phyloP scores from a whole-genome alignment of 208 protist species.

The Crithidia mellificae region DNA sequence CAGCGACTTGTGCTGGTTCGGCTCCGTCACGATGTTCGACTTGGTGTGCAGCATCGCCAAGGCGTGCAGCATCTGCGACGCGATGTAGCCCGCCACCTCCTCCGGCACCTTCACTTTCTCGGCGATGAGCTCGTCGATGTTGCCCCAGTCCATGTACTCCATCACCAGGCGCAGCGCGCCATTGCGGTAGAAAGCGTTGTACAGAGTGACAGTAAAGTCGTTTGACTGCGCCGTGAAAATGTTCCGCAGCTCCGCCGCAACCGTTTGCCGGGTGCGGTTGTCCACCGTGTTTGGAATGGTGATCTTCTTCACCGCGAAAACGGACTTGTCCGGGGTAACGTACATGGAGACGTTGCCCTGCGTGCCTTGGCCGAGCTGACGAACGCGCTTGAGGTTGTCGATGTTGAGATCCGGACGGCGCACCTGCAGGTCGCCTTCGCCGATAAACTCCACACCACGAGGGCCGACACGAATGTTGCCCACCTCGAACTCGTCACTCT shows the following conservation, averaged over 20 bases:
- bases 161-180: constrained; percentile 74
- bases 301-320: constrained; percentile 85
- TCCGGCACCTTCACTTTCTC: constrained; percentile 49
- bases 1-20: constrained; percentile 63
- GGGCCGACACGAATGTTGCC: constrained; percentile 79
- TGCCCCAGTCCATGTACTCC: constrained; percentile 92
- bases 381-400: constrained; percentile 48
- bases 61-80: constrained; percentile 76
- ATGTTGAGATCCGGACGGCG: constrained; percentile 65
- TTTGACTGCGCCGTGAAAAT: constrained; percentile 75
- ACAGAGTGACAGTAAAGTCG: constrained; percentile 76
- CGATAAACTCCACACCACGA: constrained; percentile 74
- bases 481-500: constrained; percentile 68
- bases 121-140: constrained; percentile 81
- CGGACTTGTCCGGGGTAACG: constrained; percentile 36
- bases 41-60: constrained; percentile 87
- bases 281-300: constrained; percentile 64
- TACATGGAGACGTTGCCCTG: constrained; percentile 86
- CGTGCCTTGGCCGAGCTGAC: constrained; percentile 63
- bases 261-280: constrained; percentile 63
- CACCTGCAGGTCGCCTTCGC: constrained; percentile 76
- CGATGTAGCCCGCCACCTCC: constrained; percentile 69
- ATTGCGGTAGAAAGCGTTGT: constrained; percentile 85
- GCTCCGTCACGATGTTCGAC: constrained; percentile 80
- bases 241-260: constrained; percentile 82